Base-by-base conservation (phyloP, 208 protist species). In the Leishmania mexicana region DNA sequence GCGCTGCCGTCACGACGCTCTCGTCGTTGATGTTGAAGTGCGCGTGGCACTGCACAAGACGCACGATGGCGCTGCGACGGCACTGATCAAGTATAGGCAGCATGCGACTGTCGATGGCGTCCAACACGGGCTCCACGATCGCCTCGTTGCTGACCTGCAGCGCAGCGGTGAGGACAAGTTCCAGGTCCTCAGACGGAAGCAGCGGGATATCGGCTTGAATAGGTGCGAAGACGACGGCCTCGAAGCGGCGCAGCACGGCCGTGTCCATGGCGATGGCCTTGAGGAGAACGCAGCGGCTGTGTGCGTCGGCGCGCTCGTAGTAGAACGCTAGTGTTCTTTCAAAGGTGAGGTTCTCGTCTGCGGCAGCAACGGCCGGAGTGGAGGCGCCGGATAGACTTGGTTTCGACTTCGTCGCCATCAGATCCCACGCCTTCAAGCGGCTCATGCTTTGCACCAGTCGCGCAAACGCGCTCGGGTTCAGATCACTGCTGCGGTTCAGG, bases 1-100 rank as follows among this genome's bases (percentile, higher is more conserved):
- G 76, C 19, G 83, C 87, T 17, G 83, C 65, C 42, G 70, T 58
- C 35, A 90, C 65, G 5, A 96, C 86, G 6, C 86, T 68, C n/a
- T 67, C 79, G 64, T 96, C 89, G 68, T 96, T 88, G 19, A 98
- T 64, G 65, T 73, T 49, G 70, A 95, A 94, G 51, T 80, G 62
- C 47, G 92, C 86, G 79, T 95, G 90, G 78, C 93, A 97, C 86
- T 96, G 95, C 49, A 98, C 75, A 21, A 97, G 78, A 1, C 95
- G 93, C 54, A 98, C 89, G 2, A 96, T 78, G 15, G 93, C 93
- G 81, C 93, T 97, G 53, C 90, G 90, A 10, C 86, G 81, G 81
- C 93, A 96, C 76, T 96, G 92, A 45, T 86, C 83, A 8, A 96
- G 62, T 21, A 81, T 68, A 19, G 81, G 73, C 45, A 96, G 75